phyloP scores from a whole-genome alignment of 2,329 filamentous ascomycete species.

The Aspergillus ochraceoroseus region DNA sequence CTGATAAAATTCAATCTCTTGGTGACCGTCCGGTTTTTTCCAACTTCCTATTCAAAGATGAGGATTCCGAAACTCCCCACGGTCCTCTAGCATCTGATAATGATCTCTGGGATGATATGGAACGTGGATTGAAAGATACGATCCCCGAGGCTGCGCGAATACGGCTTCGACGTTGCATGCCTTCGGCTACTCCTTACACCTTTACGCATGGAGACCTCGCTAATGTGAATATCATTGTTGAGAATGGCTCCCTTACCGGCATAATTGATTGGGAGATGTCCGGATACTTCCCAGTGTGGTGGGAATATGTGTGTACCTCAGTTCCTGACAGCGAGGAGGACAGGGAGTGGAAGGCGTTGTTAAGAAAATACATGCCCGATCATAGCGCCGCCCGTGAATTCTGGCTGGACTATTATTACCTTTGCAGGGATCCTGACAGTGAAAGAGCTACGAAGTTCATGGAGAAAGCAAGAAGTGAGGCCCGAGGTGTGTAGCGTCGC shows the following conservation, averaged over 20 bases:
- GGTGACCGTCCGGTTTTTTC: slow-evolving; percentile 14
- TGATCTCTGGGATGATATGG: slow-evolving; percentile 16
- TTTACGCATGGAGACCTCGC: slow-evolving; percentile 42
- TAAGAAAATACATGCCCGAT: slow-evolving; percentile 20
- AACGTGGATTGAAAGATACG: slow-evolving; percentile 6
- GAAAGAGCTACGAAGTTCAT: slow-evolving; percentile 4
- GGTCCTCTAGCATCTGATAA: slow-evolving; percentile 15
- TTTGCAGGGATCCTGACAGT: slow-evolving; percentile 10
- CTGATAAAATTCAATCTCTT: slow-evolving; percentile 15
- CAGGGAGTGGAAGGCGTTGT: slow-evolving; percentile 20
- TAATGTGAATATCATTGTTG: slow-evolving; percentile 39
- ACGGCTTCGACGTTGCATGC: slow-evolving; percentile 17
- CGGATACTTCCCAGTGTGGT: slow-evolving; percentile 42
- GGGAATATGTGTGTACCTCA: slow-evolving; percentile 24
- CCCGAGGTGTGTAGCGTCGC: background rate
- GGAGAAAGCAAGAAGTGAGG: background rate
- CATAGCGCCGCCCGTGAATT: slow-evolving; percentile 19
- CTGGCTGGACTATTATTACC: slow-evolving; percentile 20
- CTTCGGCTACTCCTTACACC: slow-evolving; percentile 28
- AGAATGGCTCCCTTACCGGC: slow-evolving; percentile 34
- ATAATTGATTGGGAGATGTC: slow-evolving; percentile 42
- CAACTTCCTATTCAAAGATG: slow-evolving; percentile 14
- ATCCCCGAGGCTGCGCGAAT: slow-evolving; percentile 2
- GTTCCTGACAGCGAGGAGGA: slow-evolving; percentile 19
- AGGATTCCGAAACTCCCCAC: slow-evolving; percentile 2